phyloP scores from a whole-genome alignment of 2,329 filamentous ascomycete genomes.

The Teratosphaeria epicoccoides region DNA sequence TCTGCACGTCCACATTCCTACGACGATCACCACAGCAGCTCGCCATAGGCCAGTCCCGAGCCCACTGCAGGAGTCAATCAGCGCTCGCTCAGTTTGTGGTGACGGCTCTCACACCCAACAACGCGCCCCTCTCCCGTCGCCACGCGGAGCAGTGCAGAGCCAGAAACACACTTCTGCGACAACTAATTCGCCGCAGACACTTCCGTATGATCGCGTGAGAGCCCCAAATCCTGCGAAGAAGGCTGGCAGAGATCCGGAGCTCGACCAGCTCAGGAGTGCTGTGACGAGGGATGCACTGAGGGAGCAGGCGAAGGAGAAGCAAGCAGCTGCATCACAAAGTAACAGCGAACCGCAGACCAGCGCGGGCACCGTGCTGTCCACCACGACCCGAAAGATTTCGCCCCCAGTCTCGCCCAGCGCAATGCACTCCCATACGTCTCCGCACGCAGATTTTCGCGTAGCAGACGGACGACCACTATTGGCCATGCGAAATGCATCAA shows the following conservation, averaged over 20 bases:
- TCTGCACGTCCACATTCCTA: neutral
- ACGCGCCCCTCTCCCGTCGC: neutral
- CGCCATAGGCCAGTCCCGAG: conserved; percentile 4
- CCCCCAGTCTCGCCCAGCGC: conserved; percentile 27
- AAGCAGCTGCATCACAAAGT: conserved; percentile 5
- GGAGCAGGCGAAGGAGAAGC: conserved; percentile 10
- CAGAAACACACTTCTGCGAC: conserved; percentile 1
- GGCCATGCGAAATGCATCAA: conserved; percentile 61
- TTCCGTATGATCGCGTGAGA: conserved; percentile 7
- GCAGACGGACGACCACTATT: conserved; percentile 11
- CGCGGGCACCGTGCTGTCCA: conserved; percentile 24
- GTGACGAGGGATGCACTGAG: conserved; percentile 18
- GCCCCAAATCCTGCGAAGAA: conserved; percentile 12
- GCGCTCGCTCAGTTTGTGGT: conserved; percentile 1
- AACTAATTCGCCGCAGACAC: neutral
- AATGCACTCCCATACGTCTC: conserved; percentile 21
- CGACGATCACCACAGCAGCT: neutral
- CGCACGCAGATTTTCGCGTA: neutral
- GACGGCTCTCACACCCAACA: neutral
- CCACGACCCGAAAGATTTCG: conserved; percentile 16
- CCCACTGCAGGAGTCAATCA: conserved; percentile 5
- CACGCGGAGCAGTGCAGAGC: neutral
- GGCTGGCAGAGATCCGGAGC: conserved; percentile 11
- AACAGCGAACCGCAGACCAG: conserved; percentile 6
- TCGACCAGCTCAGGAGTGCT: conserved; percentile 15